Base-by-base conservation (phyloP, 768 basidiomycete genomes). In the Trametes punicea region DNA sequence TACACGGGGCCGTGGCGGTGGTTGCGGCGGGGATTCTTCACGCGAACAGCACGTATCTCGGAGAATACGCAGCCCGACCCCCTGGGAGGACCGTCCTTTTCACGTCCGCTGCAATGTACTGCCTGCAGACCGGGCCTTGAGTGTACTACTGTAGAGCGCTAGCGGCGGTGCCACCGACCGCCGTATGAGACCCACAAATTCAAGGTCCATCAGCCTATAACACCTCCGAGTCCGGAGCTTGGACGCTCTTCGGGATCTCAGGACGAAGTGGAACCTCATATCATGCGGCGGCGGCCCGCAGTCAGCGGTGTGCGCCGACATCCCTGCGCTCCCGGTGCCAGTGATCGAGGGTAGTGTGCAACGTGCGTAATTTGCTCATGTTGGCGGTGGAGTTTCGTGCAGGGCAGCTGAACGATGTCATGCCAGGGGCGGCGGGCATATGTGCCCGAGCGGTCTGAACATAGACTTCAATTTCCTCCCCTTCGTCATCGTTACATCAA, bases 1-100 rank as follows among this genome's bases (percentile, higher is more conserved):
- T 44, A 44, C 25, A 26, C 25, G 25, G 11, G 11, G 11, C 18
- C 10, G 23, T 13, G 23, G 6, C 11, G 25, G 6, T n/a, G 42
- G 8, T 15, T n/a, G 42, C 42, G 8, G 20, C 42, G 42, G 6
- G 18, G 42, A 44, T 44, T 25, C 42, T 27, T 25, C 50, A 51
- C 41, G n/a, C n/a, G n/a, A n/a, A n/a, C n/a, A n/a, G n/a, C n/a
- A 20, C 50, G 41, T 51, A 51, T 40, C 50, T 51, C 39, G 50
- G 50, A 20, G 25, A 25, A 30, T 38, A 36, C 23, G 23, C 47
- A 20, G 18, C 25, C 33, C 47, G 30, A n/a, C 27, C 27, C 20
- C 36, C 36, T 38, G 36, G 36, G 27, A 25, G 25, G 6, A 30
- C 26, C 16, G 27, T 2, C 45, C 27, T n/a, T n/a, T 31, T 20